Base-by-base conservation (phyloP, 305 asterid species). In the Solanum hybrid region DNA sequence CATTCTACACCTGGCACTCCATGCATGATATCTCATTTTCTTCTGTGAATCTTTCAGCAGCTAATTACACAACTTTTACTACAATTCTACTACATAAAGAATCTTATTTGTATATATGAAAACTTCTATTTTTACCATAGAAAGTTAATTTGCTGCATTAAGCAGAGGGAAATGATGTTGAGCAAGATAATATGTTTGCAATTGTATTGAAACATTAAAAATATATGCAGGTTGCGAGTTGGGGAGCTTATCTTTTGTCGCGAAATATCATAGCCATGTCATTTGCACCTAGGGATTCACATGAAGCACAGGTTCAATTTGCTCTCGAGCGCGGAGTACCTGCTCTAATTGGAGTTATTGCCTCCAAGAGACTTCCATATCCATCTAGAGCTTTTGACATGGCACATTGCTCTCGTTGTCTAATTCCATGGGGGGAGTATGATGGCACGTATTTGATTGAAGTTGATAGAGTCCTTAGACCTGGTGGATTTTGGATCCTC, bases 241-340 rank as follows among this genome's bases (percentile, higher is more conserved):
- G 90, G 89, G 93, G 93, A 81, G 94, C 93, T 24, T 91, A 86
- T 31, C 86, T 92, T 6, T 36, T 91, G 89, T 89, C 88, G 0
- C 57, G 90, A 57, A 79, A 89, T 42, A 90, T 92, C 24, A 39
- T 91, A 73, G 80, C 94, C 69, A 51, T 92, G 81, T 92, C 94
- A 29, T 85, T 92, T 89, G 94, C 94, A 31, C 94, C 93, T 36
- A 87, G 91, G 91, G 94, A 92, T 78, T 61, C 91, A 61, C 94
- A 91, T 31, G 92, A 91, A 92, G 93, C 94, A 57, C 94, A 92
- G 34, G 93, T 92, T 9, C 94, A 92, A 33, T 92, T 92, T 34
- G 94, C 93, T 16, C 86, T 92, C 11, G 94, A 92, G 64, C 85
- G 94, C 33, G 94, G 93, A 35, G 84, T 92, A 26, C 94, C 94